A percentile compares a stretch with the other conserved stretches of the same genome.
These are phyloP conservation scores for Ceratocystis papillata DNA, from an alignment of 2,329 filamentous ascomycete species.

Conservation along the genomic window DNA sequence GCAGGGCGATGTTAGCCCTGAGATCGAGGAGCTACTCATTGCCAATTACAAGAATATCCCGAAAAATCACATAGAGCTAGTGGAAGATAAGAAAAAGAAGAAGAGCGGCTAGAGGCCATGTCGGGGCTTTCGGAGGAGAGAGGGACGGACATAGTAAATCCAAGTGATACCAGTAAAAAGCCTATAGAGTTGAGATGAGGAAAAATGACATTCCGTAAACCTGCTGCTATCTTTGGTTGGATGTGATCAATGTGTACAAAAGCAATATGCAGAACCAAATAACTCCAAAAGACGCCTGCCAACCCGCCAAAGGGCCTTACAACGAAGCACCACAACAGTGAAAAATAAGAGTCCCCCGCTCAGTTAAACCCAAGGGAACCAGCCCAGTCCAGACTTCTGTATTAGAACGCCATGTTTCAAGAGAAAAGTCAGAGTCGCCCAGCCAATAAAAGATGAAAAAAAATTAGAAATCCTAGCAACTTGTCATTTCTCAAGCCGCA, in stretches of 20 bases:
- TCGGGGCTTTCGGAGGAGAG: constrained; percentile 21
- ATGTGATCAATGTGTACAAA: background rate
- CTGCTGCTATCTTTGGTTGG: background rate
- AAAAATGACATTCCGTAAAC: background rate
- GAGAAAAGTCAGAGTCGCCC: too few species aligned
- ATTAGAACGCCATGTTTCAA: too few species aligned
- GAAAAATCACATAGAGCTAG: constrained; percentile 85
- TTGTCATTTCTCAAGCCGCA: constrained; percentile 26
- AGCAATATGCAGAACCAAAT: background rate
- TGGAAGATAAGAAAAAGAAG: constrained; percentile 93
- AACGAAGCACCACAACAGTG: background rate
- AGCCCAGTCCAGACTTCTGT: background rate
- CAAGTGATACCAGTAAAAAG: constrained; percentile 6
- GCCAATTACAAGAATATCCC: constrained; percentile 86
- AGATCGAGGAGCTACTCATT: constrained; percentile 80
- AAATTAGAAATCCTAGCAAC: constrained; percentile 10
- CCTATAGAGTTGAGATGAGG: background rate
- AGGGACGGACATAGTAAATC: constrained; percentile 3
- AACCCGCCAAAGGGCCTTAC: background rate
- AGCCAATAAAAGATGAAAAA: too few species aligned
- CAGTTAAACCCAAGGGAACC: background rate
- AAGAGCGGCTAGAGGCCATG: constrained; percentile 29
- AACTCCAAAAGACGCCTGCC: constrained; percentile 3
- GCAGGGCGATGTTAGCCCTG: constrained; percentile 90
- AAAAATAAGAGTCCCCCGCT: background rate